Evolutionary conservation across 1,284 basidiomycete species (phyloP), one percentile per base, ranked within the genome.

Genomic region (Apiotrichum brassicae): DNA sequence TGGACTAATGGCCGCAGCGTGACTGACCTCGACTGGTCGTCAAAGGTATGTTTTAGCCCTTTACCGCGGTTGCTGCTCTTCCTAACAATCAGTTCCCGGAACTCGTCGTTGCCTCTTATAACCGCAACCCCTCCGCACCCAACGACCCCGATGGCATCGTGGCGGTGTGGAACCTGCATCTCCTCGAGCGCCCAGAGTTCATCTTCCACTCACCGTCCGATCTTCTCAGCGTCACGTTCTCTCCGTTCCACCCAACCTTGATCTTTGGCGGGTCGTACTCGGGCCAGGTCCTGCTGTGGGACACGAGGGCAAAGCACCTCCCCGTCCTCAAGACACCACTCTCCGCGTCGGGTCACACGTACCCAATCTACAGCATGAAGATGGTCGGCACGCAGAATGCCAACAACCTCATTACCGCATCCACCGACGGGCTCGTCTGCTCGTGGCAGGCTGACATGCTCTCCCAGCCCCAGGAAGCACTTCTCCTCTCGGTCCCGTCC

Each of bases 401-500:
- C 5, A 92, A 97, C 71, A 95, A 94, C 65, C 76, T 99, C 48
- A 89, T 98, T 51, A 91, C 91, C 16, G 90, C 87, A 57, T 92
- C 87, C 58, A 97, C 93, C 2, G 95, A 99, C 68, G 95, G 95
- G 0, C 86, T 86, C 20, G 87, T 98, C 4, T 98, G 95, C 71
- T 89, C 87, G 65, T 99, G 95, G 95, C 78, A 94, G 33, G 86
- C 97, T 3, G 95, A 99, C 74, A 97, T 98, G 92, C 82, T 99
- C 28, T 90, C 93, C 2, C 86, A 92, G 64, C 95, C 95, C 4
- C 91, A 94, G 85, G 93, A 97, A 84, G 87, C 88, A 6, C 81
- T 95, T 7, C 86, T 91, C 61, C 79, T 97, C 3, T 75, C 85
- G 4, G 87, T 92, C 57, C 81, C 85, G 4, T 86, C 70, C 0